Conservation (phyloP, 2,329 filamentous ascomycete species). For the Penicillium glabrum region DNA sequence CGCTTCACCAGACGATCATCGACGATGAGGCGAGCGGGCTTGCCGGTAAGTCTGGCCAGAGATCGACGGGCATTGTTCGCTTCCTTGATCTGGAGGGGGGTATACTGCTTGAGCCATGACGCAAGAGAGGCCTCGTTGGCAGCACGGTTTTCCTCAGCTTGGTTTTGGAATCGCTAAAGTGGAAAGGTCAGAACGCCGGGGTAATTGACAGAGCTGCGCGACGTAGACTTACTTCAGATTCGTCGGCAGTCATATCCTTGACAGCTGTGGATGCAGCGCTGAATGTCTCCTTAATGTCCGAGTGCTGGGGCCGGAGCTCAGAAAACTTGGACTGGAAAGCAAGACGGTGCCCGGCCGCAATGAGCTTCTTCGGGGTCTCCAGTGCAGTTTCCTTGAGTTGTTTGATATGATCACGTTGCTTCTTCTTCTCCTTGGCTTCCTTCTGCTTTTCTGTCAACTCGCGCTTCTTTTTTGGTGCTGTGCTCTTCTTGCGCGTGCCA, state of each 20-base stretch:
- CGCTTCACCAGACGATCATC: slow-evolving; percentile 57
- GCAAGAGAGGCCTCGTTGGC: slow-evolving; percentile 48
- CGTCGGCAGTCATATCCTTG: slow-evolving; percentile 15
- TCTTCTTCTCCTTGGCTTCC: slow-evolving; percentile 29
- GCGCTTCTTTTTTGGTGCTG: slow-evolving; percentile 25
- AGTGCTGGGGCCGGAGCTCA: slow-evolving; percentile 6
- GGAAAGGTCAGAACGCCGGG: slow-evolving; percentile 1
- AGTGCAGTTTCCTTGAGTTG: slow-evolving; percentile 36
- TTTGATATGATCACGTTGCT: slow-evolving; percentile 31
- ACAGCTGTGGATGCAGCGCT: slow-evolving; percentile 14
- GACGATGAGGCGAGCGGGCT: slow-evolving; percentile 35
- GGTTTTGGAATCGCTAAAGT: slow-evolving; percentile 54
- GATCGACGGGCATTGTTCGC: slow-evolving; percentile 59
- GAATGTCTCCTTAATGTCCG: slow-evolving; percentile 17
- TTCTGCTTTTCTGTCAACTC: slow-evolving; percentile 32
- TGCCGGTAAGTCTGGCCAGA: slow-evolving; percentile 27
- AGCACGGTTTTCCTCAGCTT: slow-evolving; percentile 49
- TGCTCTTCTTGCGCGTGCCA: slow-evolving; percentile 24
- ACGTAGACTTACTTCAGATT: slow-evolving; percentile 23
- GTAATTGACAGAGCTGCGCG: not conserved
- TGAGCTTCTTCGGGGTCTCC: slow-evolving; percentile 36
- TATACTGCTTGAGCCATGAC: slow-evolving; percentile 56
- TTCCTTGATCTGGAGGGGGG: slow-evolving; percentile 56
- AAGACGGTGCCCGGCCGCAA: slow-evolving; percentile 24
- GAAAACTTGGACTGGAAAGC: slow-evolving; percentile 20